Percentiles rank a stretch among this genome's conserved stretches.
Conservation (phyloP, 2,329 filamentous ascomycete genomes). For the Diaporthe batatas region DNA sequence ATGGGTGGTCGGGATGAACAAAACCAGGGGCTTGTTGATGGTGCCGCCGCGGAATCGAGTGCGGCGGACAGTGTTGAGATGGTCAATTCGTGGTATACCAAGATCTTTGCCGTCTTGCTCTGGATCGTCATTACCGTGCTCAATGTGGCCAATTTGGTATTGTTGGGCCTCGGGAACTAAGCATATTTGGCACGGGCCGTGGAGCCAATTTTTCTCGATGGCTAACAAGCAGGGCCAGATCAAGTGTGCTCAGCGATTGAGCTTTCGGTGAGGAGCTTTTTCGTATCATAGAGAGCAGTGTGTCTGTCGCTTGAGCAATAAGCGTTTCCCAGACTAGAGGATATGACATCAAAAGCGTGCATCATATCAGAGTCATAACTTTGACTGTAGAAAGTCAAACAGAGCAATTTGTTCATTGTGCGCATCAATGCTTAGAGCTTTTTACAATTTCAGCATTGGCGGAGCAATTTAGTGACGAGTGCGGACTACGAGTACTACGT, state of each 20-base stretch:
- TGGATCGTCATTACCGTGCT: conserved; percentile 77
- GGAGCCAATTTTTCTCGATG: background rate
- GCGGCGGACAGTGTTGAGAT: background rate
- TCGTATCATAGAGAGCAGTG: background rate
- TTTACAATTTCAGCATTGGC: background rate
- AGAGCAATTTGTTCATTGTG: background rate
- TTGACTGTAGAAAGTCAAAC: background rate
- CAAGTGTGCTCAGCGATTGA: background rate
- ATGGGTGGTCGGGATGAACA: background rate
- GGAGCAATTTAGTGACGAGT: background rate
- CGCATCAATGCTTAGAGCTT: background rate
- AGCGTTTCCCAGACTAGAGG: background rate
- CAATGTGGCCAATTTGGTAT: conserved; percentile 73
- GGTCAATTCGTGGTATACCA: background rate
- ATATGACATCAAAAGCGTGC: background rate
- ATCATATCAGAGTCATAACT: background rate
- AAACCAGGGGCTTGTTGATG: background rate
- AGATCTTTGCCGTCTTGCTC: conserved; percentile 51
- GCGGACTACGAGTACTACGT: too few species aligned
- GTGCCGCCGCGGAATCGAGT: background rate
- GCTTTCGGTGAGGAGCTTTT: conserved; percentile 2
- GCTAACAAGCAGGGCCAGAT: background rate
- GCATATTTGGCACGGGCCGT: background rate
- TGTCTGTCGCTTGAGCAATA: background rate
- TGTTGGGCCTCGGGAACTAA: conserved; percentile 60